Conservation (phyloP, 768 basidiomycete genomes). For the Pholiota microspora region DNA sequence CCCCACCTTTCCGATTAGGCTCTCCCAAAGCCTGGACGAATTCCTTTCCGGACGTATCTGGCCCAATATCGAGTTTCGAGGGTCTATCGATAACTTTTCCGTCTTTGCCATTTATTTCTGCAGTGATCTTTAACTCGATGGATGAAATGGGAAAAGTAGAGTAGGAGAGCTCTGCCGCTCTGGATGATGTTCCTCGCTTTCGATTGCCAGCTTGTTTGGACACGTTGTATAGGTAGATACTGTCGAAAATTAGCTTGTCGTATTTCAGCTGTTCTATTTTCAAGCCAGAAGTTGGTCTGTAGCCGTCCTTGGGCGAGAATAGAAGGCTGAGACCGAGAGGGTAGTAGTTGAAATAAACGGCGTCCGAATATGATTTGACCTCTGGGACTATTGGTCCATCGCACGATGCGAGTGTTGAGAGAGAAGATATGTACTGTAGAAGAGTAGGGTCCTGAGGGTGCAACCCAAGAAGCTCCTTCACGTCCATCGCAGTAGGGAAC, state of each 20-base stretch:
- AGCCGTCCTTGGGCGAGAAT: constrained; percentile 65
- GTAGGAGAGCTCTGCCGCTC: constrained; percentile 52
- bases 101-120: constrained; percentile 32
- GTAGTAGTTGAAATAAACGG: constrained; percentile 85
- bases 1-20: constrained; percentile 89
- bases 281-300: constrained; percentile 51
- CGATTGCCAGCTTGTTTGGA: constrained; percentile 27
- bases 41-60: constrained; percentile 67
- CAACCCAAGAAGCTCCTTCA: constrained; percentile 46
- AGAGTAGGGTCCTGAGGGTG: constrained; percentile 47
- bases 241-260: constrained; percentile 56
- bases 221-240: constrained; percentile 82
- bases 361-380: constrained; percentile 78
- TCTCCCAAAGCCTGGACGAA: constrained; percentile 79
- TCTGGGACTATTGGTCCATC: constrained; percentile 40
- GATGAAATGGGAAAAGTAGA: constrained; percentile 57
- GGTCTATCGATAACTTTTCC: constrained; percentile 35
- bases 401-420: constrained; percentile 27
- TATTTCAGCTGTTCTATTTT: constrained; percentile 36
- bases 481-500: constrained; percentile 2
- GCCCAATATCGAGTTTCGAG: constrained; percentile 38
- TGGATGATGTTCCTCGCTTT: constrained; percentile 34
- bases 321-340: constrained; percentile 78
- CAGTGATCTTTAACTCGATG: constrained; percentile 41
- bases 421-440: constrained; percentile 36